Evolutionary conservation across 2,329 filamentous ascomycete species (phyloP).

Genomic region (Paecilomyces dactylethromorphus): DNA sequence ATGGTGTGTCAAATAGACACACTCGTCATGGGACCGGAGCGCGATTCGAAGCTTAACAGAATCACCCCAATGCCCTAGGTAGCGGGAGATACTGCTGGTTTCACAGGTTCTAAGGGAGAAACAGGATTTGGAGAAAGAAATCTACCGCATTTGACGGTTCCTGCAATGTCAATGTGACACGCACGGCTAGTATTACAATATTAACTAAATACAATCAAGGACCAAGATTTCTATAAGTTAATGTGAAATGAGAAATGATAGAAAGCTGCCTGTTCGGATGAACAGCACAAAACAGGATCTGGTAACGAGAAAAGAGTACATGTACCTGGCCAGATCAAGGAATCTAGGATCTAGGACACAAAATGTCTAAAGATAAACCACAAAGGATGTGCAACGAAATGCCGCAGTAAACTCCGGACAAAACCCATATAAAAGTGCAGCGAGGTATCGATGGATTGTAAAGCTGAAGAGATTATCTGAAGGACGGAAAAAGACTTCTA

Average conservation of each 20-base stretch:
- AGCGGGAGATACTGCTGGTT: neutral
- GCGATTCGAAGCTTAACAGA: too few species aligned
- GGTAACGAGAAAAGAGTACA: neutral
- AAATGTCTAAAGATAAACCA: neutral
- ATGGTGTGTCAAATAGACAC: too few species aligned
- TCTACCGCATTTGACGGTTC: neutral
- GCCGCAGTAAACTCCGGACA: neutral
- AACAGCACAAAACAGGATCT: neutral
- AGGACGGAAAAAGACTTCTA: neutral
- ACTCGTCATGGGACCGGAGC: too few species aligned
- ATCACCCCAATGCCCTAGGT: too few species aligned
- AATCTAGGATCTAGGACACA: neutral
- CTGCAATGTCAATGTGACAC: neutral
- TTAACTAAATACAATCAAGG: neutral
- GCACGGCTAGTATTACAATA: neutral
- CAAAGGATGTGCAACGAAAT: neutral
- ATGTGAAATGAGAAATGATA: neutral
- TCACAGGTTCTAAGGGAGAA: neutral
- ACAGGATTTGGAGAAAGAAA: neutral
- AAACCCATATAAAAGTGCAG: neutral
- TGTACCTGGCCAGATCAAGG: neutral
- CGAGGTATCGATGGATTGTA: neutral
- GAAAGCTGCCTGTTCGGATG: neutral
- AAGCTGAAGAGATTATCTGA: neutral
- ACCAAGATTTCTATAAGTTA: neutral